These are phyloP conservation scores for Neltuma alba DNA, from an alignment of 306 rosid species.

Conservation along the genomic window DNA sequence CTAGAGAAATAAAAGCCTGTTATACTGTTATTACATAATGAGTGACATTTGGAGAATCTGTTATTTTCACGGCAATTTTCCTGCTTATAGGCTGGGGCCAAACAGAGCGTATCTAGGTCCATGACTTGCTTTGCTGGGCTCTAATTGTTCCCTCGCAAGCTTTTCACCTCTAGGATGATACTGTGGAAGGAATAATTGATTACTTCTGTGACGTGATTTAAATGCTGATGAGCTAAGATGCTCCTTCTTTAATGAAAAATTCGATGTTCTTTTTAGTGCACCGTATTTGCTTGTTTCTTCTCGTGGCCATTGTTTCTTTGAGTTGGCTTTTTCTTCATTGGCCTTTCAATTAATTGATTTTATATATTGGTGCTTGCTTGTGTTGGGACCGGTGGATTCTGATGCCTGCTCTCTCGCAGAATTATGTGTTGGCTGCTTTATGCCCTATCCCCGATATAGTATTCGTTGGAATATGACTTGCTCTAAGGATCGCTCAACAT, in stretches of 20 bases:
- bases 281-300: conserved; percentile 44
- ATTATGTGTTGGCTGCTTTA: conserved; percentile 63
- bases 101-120: conserved; percentile 34
- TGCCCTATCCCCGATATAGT: conserved; percentile 43
- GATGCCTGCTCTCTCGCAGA: conserved; percentile 69
- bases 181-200: conserved; percentile 42
- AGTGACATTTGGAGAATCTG: conserved; percentile 31
- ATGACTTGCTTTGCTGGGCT: conserved; percentile 19
- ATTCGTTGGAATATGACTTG: conserved; percentile 55
- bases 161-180: not conserved
- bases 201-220: conserved; percentile 55
- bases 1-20: conserved; percentile 15
- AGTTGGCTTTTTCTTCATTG: conserved; percentile 37
- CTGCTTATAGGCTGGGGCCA: conserved; percentile 38
- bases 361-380: conserved; percentile 51
- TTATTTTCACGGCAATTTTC: conserved; percentile 37
- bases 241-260: conserved; percentile 52
- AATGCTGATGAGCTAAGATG: conserved; percentile 62
- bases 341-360: conserved; percentile 33
- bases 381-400: conserved; percentile 87
- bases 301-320: conserved; percentile 31
- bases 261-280: conserved; percentile 39
- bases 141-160: conserved; percentile 13
- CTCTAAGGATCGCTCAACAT: conserved; percentile 45
- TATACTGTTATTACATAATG: not conserved